phyloP scores from a whole-genome alignment of 306 rosid genomes.

The Phaseolus lunatus region DNA sequence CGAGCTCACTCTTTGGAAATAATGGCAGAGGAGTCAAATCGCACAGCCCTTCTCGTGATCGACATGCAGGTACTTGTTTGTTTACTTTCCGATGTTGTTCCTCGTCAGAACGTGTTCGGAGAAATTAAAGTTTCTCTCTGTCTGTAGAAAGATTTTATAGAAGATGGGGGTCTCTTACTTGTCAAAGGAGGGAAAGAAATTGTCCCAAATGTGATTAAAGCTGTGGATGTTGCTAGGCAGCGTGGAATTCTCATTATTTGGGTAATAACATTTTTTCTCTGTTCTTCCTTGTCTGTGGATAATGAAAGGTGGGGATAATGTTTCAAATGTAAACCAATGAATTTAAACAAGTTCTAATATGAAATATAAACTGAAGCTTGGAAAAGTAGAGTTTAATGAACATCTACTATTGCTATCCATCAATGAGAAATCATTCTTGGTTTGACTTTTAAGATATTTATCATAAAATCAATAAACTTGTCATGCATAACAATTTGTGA shows the following conservation, averaged over 20 bases:
- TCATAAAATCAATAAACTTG: neutral
- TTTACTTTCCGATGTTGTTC: slow-evolving; percentile 12
- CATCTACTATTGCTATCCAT: neutral
- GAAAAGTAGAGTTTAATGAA: neutral
- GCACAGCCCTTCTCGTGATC: slow-evolving; percentile 76
- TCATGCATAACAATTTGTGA: neutral
- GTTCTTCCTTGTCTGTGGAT: neutral
- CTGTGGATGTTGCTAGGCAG: slow-evolving; percentile 71
- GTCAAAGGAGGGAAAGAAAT: slow-evolving; percentile 75
- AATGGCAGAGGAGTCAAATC: slow-evolving; percentile 60
- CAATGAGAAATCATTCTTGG: neutral
- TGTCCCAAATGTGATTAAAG: slow-evolving; percentile 72
- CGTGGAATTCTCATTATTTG: slow-evolving; percentile 77
- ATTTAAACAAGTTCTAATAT: neutral
- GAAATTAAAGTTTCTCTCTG: slow-evolving; percentile 23
- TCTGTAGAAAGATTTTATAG: slow-evolving; percentile 54
- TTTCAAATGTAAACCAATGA: neutral
- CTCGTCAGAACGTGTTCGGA: neutral
- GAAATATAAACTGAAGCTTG: neutral
- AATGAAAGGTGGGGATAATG: neutral
- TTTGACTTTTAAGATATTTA: neutral
- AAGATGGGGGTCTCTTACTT: slow-evolving; percentile 53
- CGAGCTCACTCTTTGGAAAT: slow-evolving; percentile 43
- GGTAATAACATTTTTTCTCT: slow-evolving; percentile 52
- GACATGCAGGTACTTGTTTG: slow-evolving; percentile 74